Conservation (phyloP, 768 basidiomycete genomes). For the Russula dissimulans region DNA sequence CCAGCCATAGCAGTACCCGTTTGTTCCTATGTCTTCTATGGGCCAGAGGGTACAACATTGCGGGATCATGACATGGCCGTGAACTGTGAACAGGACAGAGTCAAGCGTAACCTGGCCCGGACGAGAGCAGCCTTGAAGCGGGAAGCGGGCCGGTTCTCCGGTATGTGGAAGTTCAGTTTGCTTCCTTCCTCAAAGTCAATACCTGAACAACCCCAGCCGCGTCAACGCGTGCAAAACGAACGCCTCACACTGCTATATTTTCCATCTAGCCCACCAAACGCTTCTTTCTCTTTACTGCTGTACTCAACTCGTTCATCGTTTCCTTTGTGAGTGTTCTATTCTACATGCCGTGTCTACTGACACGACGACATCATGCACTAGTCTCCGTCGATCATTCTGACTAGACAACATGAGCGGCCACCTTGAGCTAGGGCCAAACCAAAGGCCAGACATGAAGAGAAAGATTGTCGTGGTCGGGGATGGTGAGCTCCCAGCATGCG, state of each 20-base stretch:
- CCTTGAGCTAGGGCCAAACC: conserved; percentile 6
- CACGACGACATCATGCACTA: background rate
- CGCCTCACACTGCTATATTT: conserved; percentile 7
- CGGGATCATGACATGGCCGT: conserved; percentile 13
- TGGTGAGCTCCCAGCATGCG: conserved; percentile 39
- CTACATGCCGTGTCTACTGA: background rate
- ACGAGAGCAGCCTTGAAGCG: background rate
- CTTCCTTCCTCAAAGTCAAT: background rate
- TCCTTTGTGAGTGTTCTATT: background rate
- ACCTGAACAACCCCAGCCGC: background rate
- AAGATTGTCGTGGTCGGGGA: conserved; percentile 87
- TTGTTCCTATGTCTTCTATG: conserved; percentile 10
- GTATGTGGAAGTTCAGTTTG: background rate
- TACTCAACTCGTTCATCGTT: background rate
- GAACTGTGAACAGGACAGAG: too few relatives aligned
- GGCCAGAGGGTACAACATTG: conserved; percentile 16
- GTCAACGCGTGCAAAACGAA: background rate
- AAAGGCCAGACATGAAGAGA: conserved; percentile 68
- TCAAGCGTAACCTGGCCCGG: too few relatives aligned
- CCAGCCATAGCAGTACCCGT: conserved; percentile 18
- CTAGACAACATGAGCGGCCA: conserved; percentile 14
- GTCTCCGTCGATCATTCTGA: conserved; percentile 6
- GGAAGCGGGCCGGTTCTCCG: conserved; percentile 8
- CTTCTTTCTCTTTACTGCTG: conserved; percentile 2
- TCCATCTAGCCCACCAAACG: conserved; percentile 4